Conservation (phyloP, 2,329 filamentous ascomycete genomes). For the Coniochaeta hoffmannii region DNA sequence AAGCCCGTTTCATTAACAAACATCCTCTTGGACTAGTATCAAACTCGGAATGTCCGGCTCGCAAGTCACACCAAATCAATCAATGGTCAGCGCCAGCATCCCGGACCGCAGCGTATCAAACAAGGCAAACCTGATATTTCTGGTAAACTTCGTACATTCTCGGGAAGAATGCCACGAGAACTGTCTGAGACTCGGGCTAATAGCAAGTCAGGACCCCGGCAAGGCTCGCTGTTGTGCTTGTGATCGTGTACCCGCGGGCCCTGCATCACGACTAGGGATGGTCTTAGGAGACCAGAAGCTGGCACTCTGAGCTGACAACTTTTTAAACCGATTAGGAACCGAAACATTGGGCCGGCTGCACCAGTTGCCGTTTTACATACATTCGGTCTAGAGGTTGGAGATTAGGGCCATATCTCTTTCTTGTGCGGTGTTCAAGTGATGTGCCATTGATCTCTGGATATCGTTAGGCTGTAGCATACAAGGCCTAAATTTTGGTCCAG, state of each 20-base stretch:
- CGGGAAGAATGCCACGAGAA: background rate
- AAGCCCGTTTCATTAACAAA: no score
- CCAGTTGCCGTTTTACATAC: background rate
- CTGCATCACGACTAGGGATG: background rate
- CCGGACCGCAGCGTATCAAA: background rate
- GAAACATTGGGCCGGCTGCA: background rate
- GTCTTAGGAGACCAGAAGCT: background rate
- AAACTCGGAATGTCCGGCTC: background rate
- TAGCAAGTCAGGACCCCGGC: background rate
- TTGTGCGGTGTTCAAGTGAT: no score
- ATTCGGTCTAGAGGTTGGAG: background rate
- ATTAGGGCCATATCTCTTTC: no score
- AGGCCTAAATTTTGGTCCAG: no score
- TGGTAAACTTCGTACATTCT: background rate
- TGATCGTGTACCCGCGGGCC: background rate
- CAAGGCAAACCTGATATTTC: background rate
- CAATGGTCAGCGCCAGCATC: background rate
- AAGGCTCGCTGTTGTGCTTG: background rate
- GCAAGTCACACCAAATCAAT: background rate
- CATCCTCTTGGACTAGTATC: no score
- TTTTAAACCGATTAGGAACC: background rate
- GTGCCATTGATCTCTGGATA: no score
- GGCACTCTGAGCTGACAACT: background rate
- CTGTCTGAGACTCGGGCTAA: background rate
- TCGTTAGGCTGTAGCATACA: no score